These are phyloP conservation scores for Fusarium floridanum DNA, from an alignment of 2,329 filamentous ascomycete genomes.

Conservation along the genomic window DNA sequence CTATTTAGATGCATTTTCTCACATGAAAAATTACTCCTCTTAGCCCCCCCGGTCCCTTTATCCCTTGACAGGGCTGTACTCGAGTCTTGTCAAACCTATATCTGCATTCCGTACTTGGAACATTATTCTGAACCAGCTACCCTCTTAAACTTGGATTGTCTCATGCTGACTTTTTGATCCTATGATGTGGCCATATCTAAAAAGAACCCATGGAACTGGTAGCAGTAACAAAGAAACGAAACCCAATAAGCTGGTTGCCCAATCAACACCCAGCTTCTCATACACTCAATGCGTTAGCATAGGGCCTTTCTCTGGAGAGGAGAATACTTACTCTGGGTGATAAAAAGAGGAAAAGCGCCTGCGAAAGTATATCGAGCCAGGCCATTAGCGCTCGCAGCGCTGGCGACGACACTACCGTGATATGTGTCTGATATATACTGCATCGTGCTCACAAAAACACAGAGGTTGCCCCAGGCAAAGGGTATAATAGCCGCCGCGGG, in stretches of 20 bases:
- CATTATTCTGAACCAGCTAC: neutral
- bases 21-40: no score
- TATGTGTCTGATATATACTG: conserved; percentile 70
- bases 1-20: no score
- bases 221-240: neutral
- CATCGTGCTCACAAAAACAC: conserved; percentile 66
- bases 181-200: neutral
- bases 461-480: conserved; percentile 72
- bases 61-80: no score
- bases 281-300: neutral
- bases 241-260: neutral
- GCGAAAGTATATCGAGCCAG: conserved; percentile 68
- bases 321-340: conserved; percentile 64
- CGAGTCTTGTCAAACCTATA: neutral
- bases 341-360: conserved; percentile 71
- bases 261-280: neutral
- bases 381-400: conserved; percentile 70
- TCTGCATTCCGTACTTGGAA: neutral
- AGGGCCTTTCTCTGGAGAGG: neutral
- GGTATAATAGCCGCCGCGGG: conserved; percentile 65
- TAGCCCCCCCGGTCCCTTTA: no score
- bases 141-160: neutral
- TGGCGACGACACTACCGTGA: conserved; percentile 66
- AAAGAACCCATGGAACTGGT: neutral
- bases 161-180: neutral